A percentile compares a stretch with the other conserved stretches of the same genome.
Conservation (phyloP, 2,329 filamentous ascomycete genomes). For the Taxawa tesnikishii region DNA sequence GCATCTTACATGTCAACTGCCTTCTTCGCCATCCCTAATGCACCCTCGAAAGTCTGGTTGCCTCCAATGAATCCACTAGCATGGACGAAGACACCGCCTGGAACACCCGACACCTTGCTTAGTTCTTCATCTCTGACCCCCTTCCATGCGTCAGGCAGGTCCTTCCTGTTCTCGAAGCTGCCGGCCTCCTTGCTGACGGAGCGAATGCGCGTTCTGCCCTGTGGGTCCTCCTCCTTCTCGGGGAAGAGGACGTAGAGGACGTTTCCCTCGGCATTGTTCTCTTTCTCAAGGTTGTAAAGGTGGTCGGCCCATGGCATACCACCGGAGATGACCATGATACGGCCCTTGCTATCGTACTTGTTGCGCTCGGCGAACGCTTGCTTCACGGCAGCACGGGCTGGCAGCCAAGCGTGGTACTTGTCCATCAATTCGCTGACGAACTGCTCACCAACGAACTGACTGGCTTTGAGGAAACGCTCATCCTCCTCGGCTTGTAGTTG, state of each 20-base stretch:
- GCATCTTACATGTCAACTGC: slow-evolving; percentile 43
- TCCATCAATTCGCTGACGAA: slow-evolving; percentile 73
- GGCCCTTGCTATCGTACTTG: slow-evolving; percentile 59
- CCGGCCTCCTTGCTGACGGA: slow-evolving; percentile 74
- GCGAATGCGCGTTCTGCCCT: slow-evolving; percentile 85
- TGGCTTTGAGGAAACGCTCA: slow-evolving; percentile 63
- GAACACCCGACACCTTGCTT: slow-evolving; percentile 55
- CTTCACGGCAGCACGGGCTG: slow-evolving; percentile 68
- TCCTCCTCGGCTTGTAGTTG: slow-evolving; percentile 62
- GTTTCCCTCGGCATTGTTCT: slow-evolving; percentile 32
- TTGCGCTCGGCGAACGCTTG: slow-evolving; percentile 59
- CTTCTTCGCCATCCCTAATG: slow-evolving; percentile 71
- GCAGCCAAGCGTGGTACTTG: slow-evolving; percentile 68
- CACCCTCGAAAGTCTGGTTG: slow-evolving; percentile 83
- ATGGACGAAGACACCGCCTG: slow-evolving; percentile 82
- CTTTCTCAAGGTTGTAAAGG: slow-evolving; percentile 72
- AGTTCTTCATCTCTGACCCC: slow-evolving; percentile 80
- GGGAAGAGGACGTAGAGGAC: slow-evolving; percentile 86
- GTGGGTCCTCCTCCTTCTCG: slow-evolving; percentile 61
- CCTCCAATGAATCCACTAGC: slow-evolving; percentile 93
- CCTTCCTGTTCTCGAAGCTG: slow-evolving; percentile 85
- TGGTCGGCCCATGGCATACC: slow-evolving; percentile 95
- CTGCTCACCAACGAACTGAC: slow-evolving; percentile 73
- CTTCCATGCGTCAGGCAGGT: slow-evolving; percentile 82
- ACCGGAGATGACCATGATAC: slow-evolving; percentile 66